Evolutionary conservation across 139 green algal genomes (phyloP).

Genomic region (Diplosphaera chodatii): DNA sequence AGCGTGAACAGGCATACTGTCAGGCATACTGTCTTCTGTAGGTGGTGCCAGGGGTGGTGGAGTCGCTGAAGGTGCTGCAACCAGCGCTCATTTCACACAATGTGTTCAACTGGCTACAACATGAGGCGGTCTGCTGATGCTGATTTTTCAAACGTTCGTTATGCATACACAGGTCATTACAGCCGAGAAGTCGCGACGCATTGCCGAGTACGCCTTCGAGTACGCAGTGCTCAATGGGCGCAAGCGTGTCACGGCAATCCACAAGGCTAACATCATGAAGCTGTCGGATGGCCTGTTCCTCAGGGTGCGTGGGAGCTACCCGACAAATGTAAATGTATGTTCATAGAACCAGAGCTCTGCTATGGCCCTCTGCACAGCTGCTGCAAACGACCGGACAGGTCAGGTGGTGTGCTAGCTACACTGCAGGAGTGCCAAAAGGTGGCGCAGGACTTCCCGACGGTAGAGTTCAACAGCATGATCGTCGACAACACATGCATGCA

Average conservation of each 20-base stretch:
- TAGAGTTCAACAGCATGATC: slow-evolving; percentile 93
- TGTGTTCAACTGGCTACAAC: too few species aligned
- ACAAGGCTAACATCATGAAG: slow-evolving; percentile 98
- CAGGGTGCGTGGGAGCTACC: background rate
- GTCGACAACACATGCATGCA: slow-evolving; percentile 98
- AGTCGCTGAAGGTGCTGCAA: slow-evolving; percentile 88
- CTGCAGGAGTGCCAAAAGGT: slow-evolving; percentile 35
- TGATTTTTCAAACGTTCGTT: too few species aligned
- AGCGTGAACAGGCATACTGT: too few species aligned
- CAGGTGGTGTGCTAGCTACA: too few species aligned
- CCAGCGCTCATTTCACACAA: too few species aligned
- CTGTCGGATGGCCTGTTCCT: slow-evolving; percentile 87
- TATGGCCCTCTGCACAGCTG: too few species aligned
- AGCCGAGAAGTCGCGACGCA: slow-evolving; percentile 42
- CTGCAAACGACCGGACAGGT: too few species aligned
- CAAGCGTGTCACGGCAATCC: slow-evolving; percentile 72
- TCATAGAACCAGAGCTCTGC: too few species aligned
- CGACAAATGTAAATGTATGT: too few species aligned
- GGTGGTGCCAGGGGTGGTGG: slow-evolving; percentile 90
- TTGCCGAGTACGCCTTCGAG: slow-evolving; percentile 89
- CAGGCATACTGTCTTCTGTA: too few species aligned
- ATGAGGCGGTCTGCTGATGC: too few species aligned
- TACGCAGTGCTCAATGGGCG: slow-evolving; percentile 78
- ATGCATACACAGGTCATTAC: slow-evolving; percentile 91
- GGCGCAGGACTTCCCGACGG: slow-evolving; percentile 72